Base-by-base conservation (phyloP, 495 filamentous ascomycete species). In the Aspergillus kassunensis region DNA sequence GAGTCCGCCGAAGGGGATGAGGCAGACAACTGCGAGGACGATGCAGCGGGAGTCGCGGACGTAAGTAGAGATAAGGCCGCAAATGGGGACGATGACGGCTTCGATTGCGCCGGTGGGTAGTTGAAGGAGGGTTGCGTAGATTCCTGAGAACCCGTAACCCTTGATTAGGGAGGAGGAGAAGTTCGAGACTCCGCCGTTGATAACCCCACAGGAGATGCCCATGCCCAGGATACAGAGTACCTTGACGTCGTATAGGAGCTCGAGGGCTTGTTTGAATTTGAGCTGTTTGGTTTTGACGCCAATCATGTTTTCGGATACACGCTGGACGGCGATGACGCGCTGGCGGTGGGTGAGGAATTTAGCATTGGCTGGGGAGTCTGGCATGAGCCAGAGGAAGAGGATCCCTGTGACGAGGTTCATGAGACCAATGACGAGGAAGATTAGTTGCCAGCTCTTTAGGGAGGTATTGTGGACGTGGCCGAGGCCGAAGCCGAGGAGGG, bases 401-500 rank as follows among this genome's bases (percentile, higher is more conserved):
- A 66, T 24, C 1, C 67, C 78, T 51, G 68, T 63, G 31, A 75
- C 53, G 15, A 78, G 69, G 27, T 74, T 80, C n/a, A 80, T 56
- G 1, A 72, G 58, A 6, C 79, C 79, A 40, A 77, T 76, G 13
- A 75, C 72, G 21, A 83, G 58, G 58, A 81, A 84, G 31, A 83
- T 74, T 0, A 80, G 69, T 48, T 82, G 67, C 79, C 82, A 85
- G 53, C 67, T 71, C 35, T 64, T 61, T 31, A 82, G 58, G 29
- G 59, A 53, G 7, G 64, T 60, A 39, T 65, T 61, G 40, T 67
- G 56, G 41, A 78, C 66, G 36, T 80, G 72, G 11, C 74, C 75
- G 31, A 83, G 76, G 15, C 76, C 76, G 40, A 80, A 84, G 5
- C 78, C 68, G 24, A 82, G 61, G 6, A 82, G 66, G 12, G 77